A percentile compares a stretch with the other conserved stretches of the same genome.
phyloP scores from a whole-genome alignment of 169 alveolate species.

The Plasmodium ovale region DNA sequence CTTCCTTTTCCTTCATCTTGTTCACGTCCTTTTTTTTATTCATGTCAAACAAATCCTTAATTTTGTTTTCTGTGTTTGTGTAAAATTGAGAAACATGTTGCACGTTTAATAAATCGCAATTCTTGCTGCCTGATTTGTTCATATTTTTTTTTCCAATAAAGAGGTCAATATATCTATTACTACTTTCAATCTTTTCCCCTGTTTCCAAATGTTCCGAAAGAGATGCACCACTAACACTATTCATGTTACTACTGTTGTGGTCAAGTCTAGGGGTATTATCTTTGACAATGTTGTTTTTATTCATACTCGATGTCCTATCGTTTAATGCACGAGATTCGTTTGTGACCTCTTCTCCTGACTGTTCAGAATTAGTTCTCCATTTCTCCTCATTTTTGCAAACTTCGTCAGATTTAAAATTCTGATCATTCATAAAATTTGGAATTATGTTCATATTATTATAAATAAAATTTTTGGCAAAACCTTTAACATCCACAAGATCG shows the following conservation, averaged over 20 bases:
- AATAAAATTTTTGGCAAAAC: constrained; percentile 56
- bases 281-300: too few relatives aligned
- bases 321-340: neutral
- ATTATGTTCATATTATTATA: constrained; percentile 58
- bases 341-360: neutral
- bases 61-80: constrained; percentile 33
- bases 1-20: constrained; percentile 19
- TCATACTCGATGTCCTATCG: neutral
- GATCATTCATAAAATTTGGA: constrained; percentile 33
- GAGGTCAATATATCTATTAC: constrained; percentile 34
- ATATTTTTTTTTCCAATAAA: constrained; percentile 45
- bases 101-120: neutral
- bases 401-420: constrained; percentile 5
- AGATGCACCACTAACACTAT: too few relatives aligned
- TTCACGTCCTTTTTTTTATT: constrained; percentile 18
- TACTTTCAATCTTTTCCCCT: neutral
- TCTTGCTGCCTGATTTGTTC: constrained; percentile 11
- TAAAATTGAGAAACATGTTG: constrained; percentile 31
- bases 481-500: constrained; percentile 48
- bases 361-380: constrained; percentile 2
- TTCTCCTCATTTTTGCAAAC: constrained; percentile 14
- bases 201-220: neutral
- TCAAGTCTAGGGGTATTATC: too few relatives aligned
- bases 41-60: constrained; percentile 23
- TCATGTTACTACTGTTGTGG: too few relatives aligned